phyloP scores from a whole-genome alignment of 2,329 filamentous ascomycete species.

The Paraconiothyrium sp. region DNA sequence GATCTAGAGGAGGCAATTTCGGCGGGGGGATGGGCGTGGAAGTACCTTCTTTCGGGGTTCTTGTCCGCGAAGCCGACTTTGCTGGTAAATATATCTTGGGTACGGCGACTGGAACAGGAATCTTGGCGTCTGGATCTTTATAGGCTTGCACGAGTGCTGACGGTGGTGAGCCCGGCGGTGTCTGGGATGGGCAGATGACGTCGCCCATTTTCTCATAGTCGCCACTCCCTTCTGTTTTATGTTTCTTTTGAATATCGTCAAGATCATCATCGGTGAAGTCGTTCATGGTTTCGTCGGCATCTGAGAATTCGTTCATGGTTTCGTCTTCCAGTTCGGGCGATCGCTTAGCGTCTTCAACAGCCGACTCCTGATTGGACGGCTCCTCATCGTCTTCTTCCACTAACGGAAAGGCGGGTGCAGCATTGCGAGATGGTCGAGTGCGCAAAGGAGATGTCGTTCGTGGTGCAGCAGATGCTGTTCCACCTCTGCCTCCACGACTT shows the following conservation, averaged over 20 bases:
- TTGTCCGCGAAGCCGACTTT: slow-evolving; percentile 38
- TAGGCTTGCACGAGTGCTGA: slow-evolving; percentile 26
- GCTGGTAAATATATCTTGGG: slow-evolving; percentile 35
- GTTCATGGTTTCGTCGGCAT: slow-evolving; percentile 20
- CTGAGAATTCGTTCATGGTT: slow-evolving; percentile 15
- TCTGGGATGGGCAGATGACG: slow-evolving; percentile 17
- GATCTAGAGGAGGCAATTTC: slow-evolving; percentile 39
- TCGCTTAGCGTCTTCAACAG: slow-evolving; percentile 40
- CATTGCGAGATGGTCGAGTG: slow-evolving; percentile 44
- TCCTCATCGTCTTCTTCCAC: slow-evolving; percentile 48
- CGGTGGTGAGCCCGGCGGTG: slow-evolving; percentile 31
- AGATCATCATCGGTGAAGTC: slow-evolving; percentile 4
- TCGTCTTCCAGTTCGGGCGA: slow-evolving; percentile 33
- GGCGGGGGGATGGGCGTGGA: slow-evolving; percentile 36
- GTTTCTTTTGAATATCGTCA: neutral
- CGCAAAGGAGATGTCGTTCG: slow-evolving; percentile 39
- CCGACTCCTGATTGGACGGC: slow-evolving; percentile 46
- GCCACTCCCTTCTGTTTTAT: neutral
- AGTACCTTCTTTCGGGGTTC: slow-evolving; percentile 37
- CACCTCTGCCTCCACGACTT: slow-evolving; percentile 37
- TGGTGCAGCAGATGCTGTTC: slow-evolving; percentile 29
- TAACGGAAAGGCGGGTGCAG: slow-evolving; percentile 44
- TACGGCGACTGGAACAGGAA: slow-evolving; percentile 17
- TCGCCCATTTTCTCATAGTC: slow-evolving; percentile 15
- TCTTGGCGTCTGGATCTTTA: slow-evolving; percentile 18